These are phyloP conservation scores for Acanthochlamys bracteata DNA, from an alignment of 106 monocot genomes.

Conservation along the genomic window DNA sequence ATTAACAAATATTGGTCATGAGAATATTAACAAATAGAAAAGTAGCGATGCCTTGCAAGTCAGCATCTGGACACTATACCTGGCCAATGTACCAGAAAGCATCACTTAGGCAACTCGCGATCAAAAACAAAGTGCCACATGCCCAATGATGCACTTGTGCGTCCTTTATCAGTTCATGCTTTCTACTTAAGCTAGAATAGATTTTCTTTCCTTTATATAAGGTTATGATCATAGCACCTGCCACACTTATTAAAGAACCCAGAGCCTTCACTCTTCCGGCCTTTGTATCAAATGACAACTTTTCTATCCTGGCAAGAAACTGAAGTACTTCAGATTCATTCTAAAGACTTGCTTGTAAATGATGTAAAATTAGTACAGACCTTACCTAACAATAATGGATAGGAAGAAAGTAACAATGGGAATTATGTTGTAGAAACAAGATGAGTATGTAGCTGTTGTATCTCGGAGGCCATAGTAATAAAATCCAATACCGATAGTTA, in stretches of 20 bases:
- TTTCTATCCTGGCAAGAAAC: slow-evolving; percentile 17
- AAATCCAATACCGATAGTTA: slow-evolving; percentile 28
- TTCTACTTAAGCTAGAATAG: too few species aligned
- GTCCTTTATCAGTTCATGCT: background rate
- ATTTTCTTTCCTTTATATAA: slow-evolving; percentile 45
- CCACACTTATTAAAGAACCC: slow-evolving; percentile 21
- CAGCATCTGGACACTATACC: slow-evolving; percentile 11
- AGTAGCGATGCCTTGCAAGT: background rate
- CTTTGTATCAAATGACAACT: slow-evolving; percentile 6
- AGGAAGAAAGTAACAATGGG: slow-evolving; percentile 53
- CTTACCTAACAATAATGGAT: slow-evolving; percentile 44
- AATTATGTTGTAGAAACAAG: slow-evolving; percentile 47
- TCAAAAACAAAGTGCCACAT: slow-evolving; percentile 39
- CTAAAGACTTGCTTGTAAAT: too few species aligned
- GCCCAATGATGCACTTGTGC: slow-evolving; percentile 1
- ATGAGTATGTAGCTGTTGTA: slow-evolving; percentile 47
- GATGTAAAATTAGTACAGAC: too few species aligned
- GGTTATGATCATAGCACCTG: slow-evolving; percentile 27
- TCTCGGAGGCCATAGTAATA: slow-evolving; percentile 63
- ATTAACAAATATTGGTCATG: too few species aligned
- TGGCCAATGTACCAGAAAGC: slow-evolving; percentile 54
- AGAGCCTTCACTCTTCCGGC: slow-evolving; percentile 23
- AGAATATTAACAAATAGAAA: background rate
- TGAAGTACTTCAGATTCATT: background rate
- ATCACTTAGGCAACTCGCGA: slow-evolving; percentile 37